A percentile compares a stretch with the other conserved stretches of the same genome.
Evolutionary conservation across 2,329 filamentous ascomycete species (phyloP).

Genomic region (Fusarium praegraminearum): DNA sequence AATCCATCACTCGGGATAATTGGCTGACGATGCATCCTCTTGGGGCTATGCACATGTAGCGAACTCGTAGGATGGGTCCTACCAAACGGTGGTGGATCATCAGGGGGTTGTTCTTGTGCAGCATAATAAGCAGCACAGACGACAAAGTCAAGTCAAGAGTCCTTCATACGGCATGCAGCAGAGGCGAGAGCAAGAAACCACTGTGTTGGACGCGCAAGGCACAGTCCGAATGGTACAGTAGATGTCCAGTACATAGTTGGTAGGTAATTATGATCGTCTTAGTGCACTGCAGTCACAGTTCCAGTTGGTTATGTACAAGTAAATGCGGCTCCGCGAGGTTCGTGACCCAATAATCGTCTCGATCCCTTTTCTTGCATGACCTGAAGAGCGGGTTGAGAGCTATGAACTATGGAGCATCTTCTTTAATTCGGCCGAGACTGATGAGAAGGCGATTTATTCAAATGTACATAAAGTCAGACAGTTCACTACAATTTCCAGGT

Average conservation of each 20-base stretch:
- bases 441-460: neutral
- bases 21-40: neutral
- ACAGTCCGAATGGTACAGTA: constrained; percentile 8
- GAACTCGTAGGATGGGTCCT: neutral
- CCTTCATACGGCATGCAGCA: neutral
- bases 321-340: constrained; percentile 17
- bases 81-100: neutral
- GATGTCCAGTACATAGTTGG: neutral
- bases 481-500: neutral
- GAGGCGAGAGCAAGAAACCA: neutral
- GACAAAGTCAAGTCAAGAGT: neutral
- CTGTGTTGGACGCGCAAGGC: neutral
- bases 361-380: constrained; percentile 31
- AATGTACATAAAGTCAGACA: neutral
- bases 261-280: constrained; percentile 33
- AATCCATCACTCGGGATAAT: constrained; percentile 8
- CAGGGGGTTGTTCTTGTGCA: neutral
- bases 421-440: constrained; percentile 30
- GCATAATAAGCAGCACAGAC: neutral
- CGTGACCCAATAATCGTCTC: constrained; percentile 27
- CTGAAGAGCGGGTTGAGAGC: constrained; percentile 29
- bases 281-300: neutral
- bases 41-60: neutral
- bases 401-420: constrained; percentile 26
- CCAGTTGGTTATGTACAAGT: constrained; percentile 13